Conservation (phyloP, 2,329 filamentous ascomycete species). For the Pseudogymnoascus sp. region DNA sequence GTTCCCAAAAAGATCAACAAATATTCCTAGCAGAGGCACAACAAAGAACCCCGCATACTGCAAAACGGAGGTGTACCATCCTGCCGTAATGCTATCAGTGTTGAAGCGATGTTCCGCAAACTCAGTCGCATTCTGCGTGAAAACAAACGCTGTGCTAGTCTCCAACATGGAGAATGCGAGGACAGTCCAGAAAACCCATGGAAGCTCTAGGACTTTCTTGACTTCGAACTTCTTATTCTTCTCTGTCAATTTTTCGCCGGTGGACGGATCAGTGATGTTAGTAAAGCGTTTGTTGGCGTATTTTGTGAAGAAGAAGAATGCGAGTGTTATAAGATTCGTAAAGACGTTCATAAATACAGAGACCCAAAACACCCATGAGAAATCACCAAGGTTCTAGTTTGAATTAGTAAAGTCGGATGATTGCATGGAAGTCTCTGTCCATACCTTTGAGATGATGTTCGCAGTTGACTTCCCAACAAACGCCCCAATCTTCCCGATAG, state of each 20-base stretch:
- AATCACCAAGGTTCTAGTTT: constrained; percentile 44
- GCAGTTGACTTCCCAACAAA: constrained; percentile 54
- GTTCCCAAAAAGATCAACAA: constrained; percentile 48
- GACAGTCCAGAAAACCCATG: constrained; percentile 52
- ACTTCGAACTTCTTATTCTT: constrained; percentile 50
- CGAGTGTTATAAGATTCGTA: constrained; percentile 45
- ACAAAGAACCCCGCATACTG: constrained; percentile 53
- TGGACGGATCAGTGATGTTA: constrained; percentile 44
- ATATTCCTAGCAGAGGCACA: constrained; percentile 46
- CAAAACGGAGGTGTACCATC: constrained; percentile 51
- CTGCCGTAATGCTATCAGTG: constrained; percentile 44
- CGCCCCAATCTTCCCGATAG: constrained; percentile 51
- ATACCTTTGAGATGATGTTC: constrained; percentile 45
- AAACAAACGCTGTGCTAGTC: constrained; percentile 47
- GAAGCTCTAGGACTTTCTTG: constrained; percentile 46
- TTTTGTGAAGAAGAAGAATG: constrained; percentile 49
- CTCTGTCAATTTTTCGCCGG: constrained; percentile 51
- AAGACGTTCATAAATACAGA: constrained; percentile 57
- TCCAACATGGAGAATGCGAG: constrained; percentile 49
- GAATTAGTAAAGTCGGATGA: neutral
- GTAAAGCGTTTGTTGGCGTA: constrained; percentile 41
- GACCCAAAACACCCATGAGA: constrained; percentile 55
- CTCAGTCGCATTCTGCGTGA: constrained; percentile 51
- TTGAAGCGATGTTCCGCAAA: constrained; percentile 52
- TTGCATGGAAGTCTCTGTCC: neutral